Conservation (phyloP, 176 grass and related monocot genomes). For the Oryza meyeriana region DNA sequence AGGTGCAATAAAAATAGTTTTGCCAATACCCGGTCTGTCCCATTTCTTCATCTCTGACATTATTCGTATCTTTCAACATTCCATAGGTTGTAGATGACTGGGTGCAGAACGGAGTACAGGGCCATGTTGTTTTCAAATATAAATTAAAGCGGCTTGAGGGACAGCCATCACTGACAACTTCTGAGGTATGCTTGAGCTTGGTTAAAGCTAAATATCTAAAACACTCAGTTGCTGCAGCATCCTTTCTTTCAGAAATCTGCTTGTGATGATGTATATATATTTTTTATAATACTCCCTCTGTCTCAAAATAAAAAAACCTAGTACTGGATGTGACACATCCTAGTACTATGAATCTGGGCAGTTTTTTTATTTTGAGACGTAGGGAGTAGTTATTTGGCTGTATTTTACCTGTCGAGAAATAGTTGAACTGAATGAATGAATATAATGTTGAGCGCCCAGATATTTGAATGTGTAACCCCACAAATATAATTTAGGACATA, state of each 20-base stretch:
- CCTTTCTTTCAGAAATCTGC: not conserved
- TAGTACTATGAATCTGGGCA: too few species aligned
- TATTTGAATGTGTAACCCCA: not conserved
- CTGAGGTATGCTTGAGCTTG: conserved; percentile 51
- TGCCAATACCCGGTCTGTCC: not conserved
- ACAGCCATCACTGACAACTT: conserved; percentile 66
- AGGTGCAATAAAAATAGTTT: not conserved
- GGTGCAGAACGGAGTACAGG: conserved; percentile 61
- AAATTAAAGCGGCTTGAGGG: conserved; percentile 82
- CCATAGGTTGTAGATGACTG: conserved; percentile 69
- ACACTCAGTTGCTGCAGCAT: not conserved
- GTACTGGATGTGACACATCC: too few species aligned
- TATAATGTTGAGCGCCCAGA: not conserved
- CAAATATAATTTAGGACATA: not conserved
- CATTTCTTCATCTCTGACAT: not conserved
- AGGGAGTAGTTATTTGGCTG: not conserved
- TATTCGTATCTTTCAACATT: conserved; percentile 7
- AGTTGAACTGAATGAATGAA: not conserved
- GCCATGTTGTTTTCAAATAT: conserved; percentile 72
- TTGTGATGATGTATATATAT: not conserved
- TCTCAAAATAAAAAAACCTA: too few species aligned
- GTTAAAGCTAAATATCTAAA: not conserved
- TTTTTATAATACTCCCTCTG: too few species aligned
- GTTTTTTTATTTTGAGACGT: too few species aligned
- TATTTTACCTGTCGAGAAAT: not conserved